Percentiles rank a stretch among this genome's conserved stretches.
phyloP scores from a whole-genome alignment of 352 stramenopile species.

The Peronospora tabacina region DNA sequence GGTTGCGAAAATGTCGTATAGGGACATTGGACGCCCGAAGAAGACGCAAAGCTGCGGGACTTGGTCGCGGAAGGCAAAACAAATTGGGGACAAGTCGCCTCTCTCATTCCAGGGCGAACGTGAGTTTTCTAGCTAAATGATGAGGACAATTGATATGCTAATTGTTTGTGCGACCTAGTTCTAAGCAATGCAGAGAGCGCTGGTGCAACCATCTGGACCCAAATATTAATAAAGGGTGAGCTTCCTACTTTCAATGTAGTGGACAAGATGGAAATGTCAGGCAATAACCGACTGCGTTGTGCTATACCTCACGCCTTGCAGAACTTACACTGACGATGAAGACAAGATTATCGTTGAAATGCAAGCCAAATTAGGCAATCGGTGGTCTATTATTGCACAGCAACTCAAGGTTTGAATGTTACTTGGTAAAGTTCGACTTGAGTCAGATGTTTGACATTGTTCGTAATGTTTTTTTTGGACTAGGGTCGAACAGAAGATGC shows the following conservation, averaged over 20 bases:
- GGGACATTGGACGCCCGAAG: slow-evolving; percentile 88
- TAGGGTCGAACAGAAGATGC: slow-evolving; percentile 88
- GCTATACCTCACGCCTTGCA: slow-evolving; percentile 12
- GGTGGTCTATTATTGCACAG: slow-evolving; percentile 90
- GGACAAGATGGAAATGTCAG: not conserved
- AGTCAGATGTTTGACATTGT: slow-evolving; percentile 1
- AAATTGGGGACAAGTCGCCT: slow-evolving; percentile 87
- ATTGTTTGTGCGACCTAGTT: slow-evolving; percentile 36
- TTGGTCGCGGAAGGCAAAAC: slow-evolving; percentile 83
- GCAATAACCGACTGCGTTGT: not conserved
- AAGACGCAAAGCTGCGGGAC: slow-evolving; percentile 81
- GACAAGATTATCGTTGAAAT: slow-evolving; percentile 91
- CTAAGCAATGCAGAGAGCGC: slow-evolving; percentile 89
- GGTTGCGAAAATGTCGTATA: slow-evolving; percentile 18
- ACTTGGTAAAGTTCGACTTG: not conserved
- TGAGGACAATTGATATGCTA: slow-evolving; percentile 4
- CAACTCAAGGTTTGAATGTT: slow-evolving; percentile 60
- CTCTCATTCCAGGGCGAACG: slow-evolving; percentile 76
- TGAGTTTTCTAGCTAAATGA: slow-evolving; percentile 27
- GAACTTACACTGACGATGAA: slow-evolving; percentile 85
- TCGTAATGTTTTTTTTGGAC: slow-evolving; percentile 2
- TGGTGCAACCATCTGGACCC: slow-evolving; percentile 90
- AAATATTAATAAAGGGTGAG: slow-evolving; percentile 89
- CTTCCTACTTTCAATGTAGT: slow-evolving; percentile 1
- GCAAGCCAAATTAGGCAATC: slow-evolving; percentile 87